These are phyloP conservation scores for Fusarium torreyae DNA, from an alignment of 2,329 filamentous ascomycete genomes.

Conservation along the genomic window DNA sequence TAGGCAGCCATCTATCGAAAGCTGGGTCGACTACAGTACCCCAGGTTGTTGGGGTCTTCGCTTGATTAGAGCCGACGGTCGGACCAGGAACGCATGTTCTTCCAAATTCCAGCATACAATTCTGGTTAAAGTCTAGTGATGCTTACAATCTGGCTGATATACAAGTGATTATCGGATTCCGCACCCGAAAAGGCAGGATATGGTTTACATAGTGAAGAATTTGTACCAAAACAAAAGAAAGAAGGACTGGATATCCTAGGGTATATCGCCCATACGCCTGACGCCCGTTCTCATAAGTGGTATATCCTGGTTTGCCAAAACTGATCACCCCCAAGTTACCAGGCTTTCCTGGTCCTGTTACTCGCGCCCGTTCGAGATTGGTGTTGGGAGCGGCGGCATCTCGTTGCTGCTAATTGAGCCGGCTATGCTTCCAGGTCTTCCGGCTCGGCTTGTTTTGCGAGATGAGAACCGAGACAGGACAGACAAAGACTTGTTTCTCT, in stretches of 20 bases:
- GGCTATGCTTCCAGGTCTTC: slow-evolving; percentile 53
- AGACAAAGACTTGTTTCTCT: slow-evolving; percentile 54
- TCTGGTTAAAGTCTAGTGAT: neutral
- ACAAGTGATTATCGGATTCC: neutral
- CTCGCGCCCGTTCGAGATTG: slow-evolving; percentile 19
- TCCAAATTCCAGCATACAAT: too few relatives aligned
- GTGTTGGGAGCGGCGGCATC: slow-evolving; percentile 41
- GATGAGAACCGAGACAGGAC: slow-evolving; percentile 56
- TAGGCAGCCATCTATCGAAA: slow-evolving; percentile 3
- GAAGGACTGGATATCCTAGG: slow-evolving; percentile 21
- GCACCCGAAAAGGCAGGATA: neutral
- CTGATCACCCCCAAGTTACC: slow-evolving; percentile 14
- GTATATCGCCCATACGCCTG: slow-evolving; percentile 41
- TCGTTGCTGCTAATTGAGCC: slow-evolving; percentile 54
- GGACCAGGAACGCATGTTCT: too few relatives aligned
- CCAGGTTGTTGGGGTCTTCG: slow-evolving; percentile 3
- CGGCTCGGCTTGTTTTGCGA: slow-evolving; percentile 49
- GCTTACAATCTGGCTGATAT: neutral
- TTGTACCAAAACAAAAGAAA: slow-evolving; percentile 13
- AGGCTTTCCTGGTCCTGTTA: slow-evolving; percentile 1
- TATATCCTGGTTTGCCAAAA: slow-evolving; percentile 17
- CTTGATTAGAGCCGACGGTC: neutral
- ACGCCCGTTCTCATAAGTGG: slow-evolving; percentile 24
- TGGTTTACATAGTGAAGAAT: slow-evolving; percentile 6
- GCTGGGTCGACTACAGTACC: neutral